Conservation (phyloP, 2,329 filamentous ascomycete genomes). For the Pseudogymnoascus sp. region DNA sequence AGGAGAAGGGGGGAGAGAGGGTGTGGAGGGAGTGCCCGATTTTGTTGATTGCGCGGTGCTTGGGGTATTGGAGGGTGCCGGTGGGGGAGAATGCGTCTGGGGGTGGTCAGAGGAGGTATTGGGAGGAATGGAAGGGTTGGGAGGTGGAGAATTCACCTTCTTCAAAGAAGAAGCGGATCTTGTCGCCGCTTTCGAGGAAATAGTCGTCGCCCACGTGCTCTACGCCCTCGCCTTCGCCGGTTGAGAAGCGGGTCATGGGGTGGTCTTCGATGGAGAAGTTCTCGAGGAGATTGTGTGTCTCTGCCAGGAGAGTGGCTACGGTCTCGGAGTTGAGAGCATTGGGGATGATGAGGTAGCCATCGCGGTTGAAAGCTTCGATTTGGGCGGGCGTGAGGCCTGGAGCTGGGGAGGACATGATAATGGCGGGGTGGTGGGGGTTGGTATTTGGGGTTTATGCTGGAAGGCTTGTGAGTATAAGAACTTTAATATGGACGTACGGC, state of each 20-base stretch:
- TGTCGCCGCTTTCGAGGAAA: slow-evolving; percentile 83
- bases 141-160: slow-evolving; percentile 40
- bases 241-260: slow-evolving; percentile 90
- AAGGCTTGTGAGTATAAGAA: not conserved
- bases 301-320: slow-evolving; percentile 59
- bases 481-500: not conserved
- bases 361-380: slow-evolving; percentile 61
- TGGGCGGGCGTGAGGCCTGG: slow-evolving; percentile 63
- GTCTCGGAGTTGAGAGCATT: slow-evolving; percentile 61
- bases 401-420: not conserved
- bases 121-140: not conserved
- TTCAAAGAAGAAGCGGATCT: slow-evolving; percentile 95
- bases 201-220: slow-evolving; percentile 90
- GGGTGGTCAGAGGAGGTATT: slow-evolving; percentile 1
- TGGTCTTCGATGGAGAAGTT: slow-evolving; percentile 73
- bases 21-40: slow-evolving; percentile 72
- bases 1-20: slow-evolving; percentile 58
- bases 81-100: slow-evolving; percentile 64
- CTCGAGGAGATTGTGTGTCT: slow-evolving; percentile 67
- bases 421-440: not conserved
- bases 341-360: slow-evolving; percentile 87
- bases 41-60: slow-evolving; percentile 80
- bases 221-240: slow-evolving; percentile 56
- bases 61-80: slow-evolving; percentile 66
- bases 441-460: not conserved